These are phyloP conservation scores for Begonia loranthoides DNA, from an alignment of 306 rosid genomes.

Conservation along the genomic window DNA sequence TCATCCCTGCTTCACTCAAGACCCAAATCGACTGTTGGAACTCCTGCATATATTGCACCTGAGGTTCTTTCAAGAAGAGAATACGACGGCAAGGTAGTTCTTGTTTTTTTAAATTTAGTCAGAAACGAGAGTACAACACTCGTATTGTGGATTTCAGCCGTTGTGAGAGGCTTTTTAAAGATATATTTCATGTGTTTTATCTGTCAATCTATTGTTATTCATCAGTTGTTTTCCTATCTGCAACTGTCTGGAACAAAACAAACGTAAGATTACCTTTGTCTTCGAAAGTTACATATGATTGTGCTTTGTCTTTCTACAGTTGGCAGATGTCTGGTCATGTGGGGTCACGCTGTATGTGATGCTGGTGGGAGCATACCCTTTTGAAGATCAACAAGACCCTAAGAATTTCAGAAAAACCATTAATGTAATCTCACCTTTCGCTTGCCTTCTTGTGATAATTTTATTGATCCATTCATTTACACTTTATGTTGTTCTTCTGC, in stretches of 20 bases:
- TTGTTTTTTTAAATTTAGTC: not conserved
- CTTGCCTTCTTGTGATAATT: not conserved
- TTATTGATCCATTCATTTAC: not conserved
- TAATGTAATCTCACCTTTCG: conserved; percentile 18
- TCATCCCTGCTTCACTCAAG: conserved; percentile 80
- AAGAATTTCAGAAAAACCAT: conserved; percentile 85
- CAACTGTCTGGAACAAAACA: too few species aligned
- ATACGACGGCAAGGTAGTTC: conserved; percentile 72
- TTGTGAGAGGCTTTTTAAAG: not conserved
- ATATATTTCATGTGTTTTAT: too few species aligned
- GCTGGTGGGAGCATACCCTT: conserved; percentile 90
- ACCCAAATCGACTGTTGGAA: conserved; percentile 38
- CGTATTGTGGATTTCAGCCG: not conserved
- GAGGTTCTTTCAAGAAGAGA: conserved; percentile 82
- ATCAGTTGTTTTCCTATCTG: too few species aligned
- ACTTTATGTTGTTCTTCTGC: conserved; percentile 11
- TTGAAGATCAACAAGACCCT: conserved; percentile 79
- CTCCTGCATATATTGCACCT: conserved; percentile 66
- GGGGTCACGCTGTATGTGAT: conserved; percentile 85
- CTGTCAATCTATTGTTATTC: too few species aligned
- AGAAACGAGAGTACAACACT: too few species aligned
- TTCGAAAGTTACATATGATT: too few species aligned
- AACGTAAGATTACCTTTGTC: too few species aligned
- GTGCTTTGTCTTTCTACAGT: conserved; percentile 21
- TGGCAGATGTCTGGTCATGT: conserved; percentile 91